A percentile compares a stretch with the other conserved stretches of the same genome.
Evolutionary conservation across 192 early-diverging fungal genomes (phyloP).

Genomic region (Allomyces arbusculus): DNA sequence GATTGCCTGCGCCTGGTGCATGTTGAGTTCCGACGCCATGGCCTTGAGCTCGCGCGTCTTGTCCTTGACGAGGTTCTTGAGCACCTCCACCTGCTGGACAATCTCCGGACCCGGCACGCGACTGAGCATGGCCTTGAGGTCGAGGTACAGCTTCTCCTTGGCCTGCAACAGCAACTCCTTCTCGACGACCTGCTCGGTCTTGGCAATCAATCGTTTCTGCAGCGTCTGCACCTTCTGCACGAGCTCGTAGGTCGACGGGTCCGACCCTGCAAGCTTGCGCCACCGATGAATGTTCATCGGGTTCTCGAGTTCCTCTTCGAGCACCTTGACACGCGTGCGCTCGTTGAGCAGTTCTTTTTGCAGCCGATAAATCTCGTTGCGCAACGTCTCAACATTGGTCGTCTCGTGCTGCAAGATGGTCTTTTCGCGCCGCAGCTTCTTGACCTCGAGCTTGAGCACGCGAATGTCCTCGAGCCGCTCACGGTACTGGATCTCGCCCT

Average conservation of each 20-base stretch:
- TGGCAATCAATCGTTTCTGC: conserved; percentile 33
- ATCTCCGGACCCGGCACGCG: conserved; percentile 35
- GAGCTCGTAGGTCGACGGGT: conserved; percentile 36
- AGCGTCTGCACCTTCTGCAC: conserved; percentile 40
- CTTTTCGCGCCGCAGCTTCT: conserved; percentile 31
- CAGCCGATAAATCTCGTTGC: conserved; percentile 29
- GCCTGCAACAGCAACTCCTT: conserved; percentile 35
- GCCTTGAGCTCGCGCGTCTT: conserved; percentile 34
- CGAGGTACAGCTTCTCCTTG: conserved; percentile 34
- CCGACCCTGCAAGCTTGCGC: conserved; percentile 32
- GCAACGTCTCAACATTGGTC: conserved; percentile 28
- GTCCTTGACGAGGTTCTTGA: conserved; percentile 22
- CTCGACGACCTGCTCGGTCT: conserved; percentile 41
- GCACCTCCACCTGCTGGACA: conserved; percentile 24
- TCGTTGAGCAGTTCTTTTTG: conserved; percentile 36
- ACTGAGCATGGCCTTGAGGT: conserved; percentile 32
- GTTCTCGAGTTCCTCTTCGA: conserved; percentile 44
- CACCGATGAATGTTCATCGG: conserved; percentile 44
- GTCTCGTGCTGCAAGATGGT: conserved; percentile 35
- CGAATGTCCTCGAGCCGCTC: conserved; percentile 41
- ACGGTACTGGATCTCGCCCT: conserved; percentile 38
- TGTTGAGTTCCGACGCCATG: conserved; percentile 40
- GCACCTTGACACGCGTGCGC: conserved; percentile 31
- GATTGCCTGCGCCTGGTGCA: conserved; percentile 41
- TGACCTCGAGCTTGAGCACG: conserved; percentile 37